Conservation (phyloP, 805 yeast species). For the Blastobotrys mokoenaii region DNA sequence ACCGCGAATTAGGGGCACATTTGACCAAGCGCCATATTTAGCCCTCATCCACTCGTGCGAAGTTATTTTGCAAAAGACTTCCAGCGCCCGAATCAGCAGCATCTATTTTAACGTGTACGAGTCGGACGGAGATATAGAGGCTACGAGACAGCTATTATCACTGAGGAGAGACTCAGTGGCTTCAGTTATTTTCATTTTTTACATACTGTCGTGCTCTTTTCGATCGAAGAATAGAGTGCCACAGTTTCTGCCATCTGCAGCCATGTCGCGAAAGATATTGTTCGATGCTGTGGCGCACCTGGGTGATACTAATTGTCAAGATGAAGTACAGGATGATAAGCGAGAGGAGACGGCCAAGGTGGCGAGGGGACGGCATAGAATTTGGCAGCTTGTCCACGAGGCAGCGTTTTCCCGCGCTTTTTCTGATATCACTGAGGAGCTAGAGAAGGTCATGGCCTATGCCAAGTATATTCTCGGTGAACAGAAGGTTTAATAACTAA, state of each 20-base stretch:
- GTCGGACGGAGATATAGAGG: constrained; percentile 32
- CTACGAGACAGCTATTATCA: constrained; percentile 34
- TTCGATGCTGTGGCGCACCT: constrained; percentile 33
- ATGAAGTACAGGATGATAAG: too few species aligned
- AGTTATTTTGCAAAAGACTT: constrained; percentile 33
- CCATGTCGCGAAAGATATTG: constrained; percentile 35
- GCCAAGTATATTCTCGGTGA: constrained; percentile 41
- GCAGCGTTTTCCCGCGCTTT: constrained; percentile 43
- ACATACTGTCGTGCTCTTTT: constrained; percentile 36
- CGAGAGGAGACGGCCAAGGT: constrained; percentile 14
- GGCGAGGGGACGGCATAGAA: constrained; percentile 18
- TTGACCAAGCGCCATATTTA: constrained; percentile 29
- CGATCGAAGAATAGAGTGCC: constrained; percentile 34
- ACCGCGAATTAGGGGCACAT: constrained; percentile 30
- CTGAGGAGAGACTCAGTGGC: constrained; percentile 42
- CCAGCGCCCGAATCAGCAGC: constrained; percentile 45
- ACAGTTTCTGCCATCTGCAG: constrained; percentile 37
- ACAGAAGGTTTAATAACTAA: constrained; percentile 19
- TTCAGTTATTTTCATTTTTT: constrained; percentile 37
- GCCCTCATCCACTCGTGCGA: constrained; percentile 33
- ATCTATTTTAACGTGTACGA: constrained; percentile 40
- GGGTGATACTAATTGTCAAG: constrained; percentile 1
- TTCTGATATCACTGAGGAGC: constrained; percentile 37
- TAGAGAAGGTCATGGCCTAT: constrained; percentile 31
- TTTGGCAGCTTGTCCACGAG: constrained; percentile 43